Base-by-base conservation (phyloP, 2,329 filamentous ascomycete species). In the Beauveria sp. region DNA sequence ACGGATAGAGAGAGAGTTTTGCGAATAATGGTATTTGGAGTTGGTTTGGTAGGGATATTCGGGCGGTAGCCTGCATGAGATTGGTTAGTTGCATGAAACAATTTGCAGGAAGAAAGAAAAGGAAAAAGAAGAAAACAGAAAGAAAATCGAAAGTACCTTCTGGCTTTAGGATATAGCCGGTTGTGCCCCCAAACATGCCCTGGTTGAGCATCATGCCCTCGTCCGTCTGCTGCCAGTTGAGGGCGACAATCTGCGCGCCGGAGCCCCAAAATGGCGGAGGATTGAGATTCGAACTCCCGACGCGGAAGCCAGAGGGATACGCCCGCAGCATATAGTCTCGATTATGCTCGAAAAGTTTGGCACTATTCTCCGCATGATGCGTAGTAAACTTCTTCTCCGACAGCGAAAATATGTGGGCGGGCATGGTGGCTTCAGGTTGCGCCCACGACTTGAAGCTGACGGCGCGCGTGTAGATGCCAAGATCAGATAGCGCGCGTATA, bases 191-290 rank as follows among this genome's bases (percentile, higher is more conserved):
- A 74, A 96, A 96, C 91, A 96, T 95, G 67, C 86, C 93, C 70
- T 95, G 88, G 70, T 97, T 97, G 16, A 96, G 82, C 93, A 97
- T 97, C 88, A 96, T 96, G 38, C 91, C 92, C 67, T 91, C 88
- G 69, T 97, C 92, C 73, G 89, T 87, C 64, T 87, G 88, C 74
- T 98, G 93, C 91, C 93, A 98, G 75, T 97, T 97, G 64, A 98
- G 79, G 0, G 93, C 93, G 1, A 96, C 91, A 67, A 97, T 88
- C 74, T 97, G 93, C 3, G 96, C 88, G 16, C 93, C 93, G 66
- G 90, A 88, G 38, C 91, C 83, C 93, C 93, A 97, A 74, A 93
- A 95, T 3, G 88, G 81, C 1, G 86, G 84, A 5, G 93, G 92
- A 67, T 96, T 91, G 14, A 96, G 80, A 70, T 97, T 98, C 1